phyloP scores from a whole-genome alignment of 2,329 filamentous ascomycete genomes.

The Albifimbria verrucaria region DNA sequence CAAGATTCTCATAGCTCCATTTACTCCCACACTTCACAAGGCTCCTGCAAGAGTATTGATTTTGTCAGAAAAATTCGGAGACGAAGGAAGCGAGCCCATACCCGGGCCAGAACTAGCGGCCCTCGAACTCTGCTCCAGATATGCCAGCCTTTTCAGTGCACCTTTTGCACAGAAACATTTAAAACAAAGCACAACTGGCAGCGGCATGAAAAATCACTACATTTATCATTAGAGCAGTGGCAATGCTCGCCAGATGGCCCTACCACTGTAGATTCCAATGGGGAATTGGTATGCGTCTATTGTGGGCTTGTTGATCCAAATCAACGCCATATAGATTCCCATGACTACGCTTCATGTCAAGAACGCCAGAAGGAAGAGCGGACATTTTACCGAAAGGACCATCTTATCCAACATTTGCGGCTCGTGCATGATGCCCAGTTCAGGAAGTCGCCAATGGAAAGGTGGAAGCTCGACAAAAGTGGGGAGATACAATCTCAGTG shows the following conservation, averaged over 20 bases:
- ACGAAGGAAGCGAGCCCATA: constrained; percentile 36
- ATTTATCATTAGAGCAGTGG: constrained; percentile 63
- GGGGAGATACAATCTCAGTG: constrained; percentile 62
- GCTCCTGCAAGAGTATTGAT: no score
- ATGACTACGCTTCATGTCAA: constrained; percentile 62
- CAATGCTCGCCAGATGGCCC: constrained; percentile 59
- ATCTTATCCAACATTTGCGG: constrained; percentile 61
- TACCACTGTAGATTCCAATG: constrained; percentile 53
- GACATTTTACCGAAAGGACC: constrained; percentile 65
- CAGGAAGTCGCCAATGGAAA: constrained; percentile 60
- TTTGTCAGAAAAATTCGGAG: constrained; percentile 46
- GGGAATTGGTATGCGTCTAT: constrained; percentile 57
- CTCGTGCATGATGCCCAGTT: constrained; percentile 62
- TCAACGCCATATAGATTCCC: constrained; percentile 52
- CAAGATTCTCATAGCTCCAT: constrained; percentile 56
- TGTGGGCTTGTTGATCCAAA: constrained; percentile 54
- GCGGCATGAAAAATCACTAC: constrained; percentile 66
- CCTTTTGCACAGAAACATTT: constrained; percentile 67
- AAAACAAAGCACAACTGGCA: constrained; percentile 68
- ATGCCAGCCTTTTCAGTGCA: constrained; percentile 51
- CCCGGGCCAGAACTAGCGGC: constrained; percentile 28
- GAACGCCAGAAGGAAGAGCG: constrained; percentile 60
- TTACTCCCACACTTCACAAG: constrained; percentile 56
- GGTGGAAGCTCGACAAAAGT: constrained; percentile 57
- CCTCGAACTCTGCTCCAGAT: constrained; percentile 47